Evolutionary conservation across 768 basidiomycete species (phyloP).

Genomic region (Leucosporidium yakuticum): DNA sequence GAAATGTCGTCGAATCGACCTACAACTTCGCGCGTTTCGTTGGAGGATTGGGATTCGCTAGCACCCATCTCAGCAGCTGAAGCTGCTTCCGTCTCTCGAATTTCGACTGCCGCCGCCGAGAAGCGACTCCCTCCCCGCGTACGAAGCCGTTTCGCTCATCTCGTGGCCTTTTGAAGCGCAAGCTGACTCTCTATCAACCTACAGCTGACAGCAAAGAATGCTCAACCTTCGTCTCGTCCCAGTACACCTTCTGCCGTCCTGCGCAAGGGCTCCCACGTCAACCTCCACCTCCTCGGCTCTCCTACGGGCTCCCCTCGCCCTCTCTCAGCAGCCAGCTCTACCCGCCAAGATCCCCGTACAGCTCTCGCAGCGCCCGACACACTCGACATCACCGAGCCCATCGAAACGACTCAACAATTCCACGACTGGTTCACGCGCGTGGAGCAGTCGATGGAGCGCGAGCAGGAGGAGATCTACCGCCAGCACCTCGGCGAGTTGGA

Average conservation of each 20-base stretch:
- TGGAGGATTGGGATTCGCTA: slow-evolving; percentile 88
- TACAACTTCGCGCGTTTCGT: slow-evolving; percentile 29
- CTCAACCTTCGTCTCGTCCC: neutral
- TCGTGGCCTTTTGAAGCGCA: too few species aligned
- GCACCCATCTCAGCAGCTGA: slow-evolving; percentile 69
- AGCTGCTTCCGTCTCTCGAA: slow-evolving; percentile 56
- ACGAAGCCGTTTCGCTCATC: slow-evolving; percentile 9
- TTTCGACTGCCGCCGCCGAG: slow-evolving; percentile 60
- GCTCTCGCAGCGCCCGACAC: neutral
- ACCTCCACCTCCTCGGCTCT: slow-evolving; percentile 1
- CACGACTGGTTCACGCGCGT: slow-evolving; percentile 93
- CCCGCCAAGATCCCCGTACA: neutral
- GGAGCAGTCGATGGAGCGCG: slow-evolving; percentile 81
- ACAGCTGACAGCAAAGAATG: neutral
- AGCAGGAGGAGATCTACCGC: slow-evolving; percentile 87
- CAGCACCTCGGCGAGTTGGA: slow-evolving; percentile 71
- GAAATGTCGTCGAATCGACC: neutral
- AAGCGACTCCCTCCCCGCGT: slow-evolving; percentile 72
- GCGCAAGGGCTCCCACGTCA: neutral
- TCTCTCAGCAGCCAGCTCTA: neutral
- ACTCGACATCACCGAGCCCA: slow-evolving; percentile 45
- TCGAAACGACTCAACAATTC: slow-evolving; percentile 89
- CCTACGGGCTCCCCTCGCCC: neutral
- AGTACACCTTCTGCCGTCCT: neutral
- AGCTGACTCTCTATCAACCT: too few species aligned